Evolutionary conservation across 176 grass and related monocot species (phyloP).

Genomic region (Triticum monococcum): DNA sequence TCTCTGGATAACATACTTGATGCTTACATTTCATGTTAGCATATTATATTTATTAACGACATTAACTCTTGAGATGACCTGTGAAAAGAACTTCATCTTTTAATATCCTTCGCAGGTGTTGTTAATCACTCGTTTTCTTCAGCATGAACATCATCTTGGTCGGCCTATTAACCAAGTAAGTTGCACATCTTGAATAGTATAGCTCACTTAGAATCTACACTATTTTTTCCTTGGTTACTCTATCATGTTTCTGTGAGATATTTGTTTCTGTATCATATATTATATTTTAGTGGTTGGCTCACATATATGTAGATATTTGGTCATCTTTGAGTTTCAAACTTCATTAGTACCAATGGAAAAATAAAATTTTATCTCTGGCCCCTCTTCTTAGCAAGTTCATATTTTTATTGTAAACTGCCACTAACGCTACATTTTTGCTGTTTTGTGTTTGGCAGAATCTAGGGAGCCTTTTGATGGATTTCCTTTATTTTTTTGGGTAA

Average conservation of each 20-base stretch:
- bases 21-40: constrained; percentile 13
- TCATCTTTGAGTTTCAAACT: neutral
- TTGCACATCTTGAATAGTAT: constrained; percentile 1
- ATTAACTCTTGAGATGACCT: constrained; percentile 9
- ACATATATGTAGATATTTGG: neutral
- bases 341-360: neutral
- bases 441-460: constrained; percentile 66
- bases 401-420: constrained; percentile 6
- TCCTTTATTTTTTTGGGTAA: constrained; percentile 99
- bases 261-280: constrained; percentile 1
- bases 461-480: constrained; percentile 97
- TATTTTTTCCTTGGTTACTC: neutral
- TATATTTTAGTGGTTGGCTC: constrained; percentile 7
- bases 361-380: neutral
- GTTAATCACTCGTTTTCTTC: constrained; percentile 93
- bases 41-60: constrained; percentile 23
- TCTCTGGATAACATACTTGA: neutral
- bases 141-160: constrained; percentile 96
- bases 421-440: neutral
- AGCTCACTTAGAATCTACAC: neutral
- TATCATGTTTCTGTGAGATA: neutral
- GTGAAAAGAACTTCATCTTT: constrained; percentile 22
- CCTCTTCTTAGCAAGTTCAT: neutral
- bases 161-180: constrained; percentile 84
- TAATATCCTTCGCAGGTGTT: constrained; percentile 70